Evolutionary conservation across 352 stramenopile species (phyloP), one percentile per base, ranked within the genome.

Genomic region (Globisporangium paddicum): DNA sequence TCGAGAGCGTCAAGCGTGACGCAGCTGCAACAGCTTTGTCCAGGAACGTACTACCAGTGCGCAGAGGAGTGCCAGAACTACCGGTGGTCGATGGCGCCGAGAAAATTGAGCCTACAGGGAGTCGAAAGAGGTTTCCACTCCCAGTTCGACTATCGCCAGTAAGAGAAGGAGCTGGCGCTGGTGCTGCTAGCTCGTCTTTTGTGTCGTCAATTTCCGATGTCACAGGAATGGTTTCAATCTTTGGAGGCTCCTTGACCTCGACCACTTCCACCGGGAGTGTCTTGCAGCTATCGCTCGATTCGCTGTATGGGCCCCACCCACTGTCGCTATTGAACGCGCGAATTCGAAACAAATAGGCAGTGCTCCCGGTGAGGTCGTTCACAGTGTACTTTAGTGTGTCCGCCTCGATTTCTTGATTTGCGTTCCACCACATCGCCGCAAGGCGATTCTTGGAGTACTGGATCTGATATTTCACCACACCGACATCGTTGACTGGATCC

Each of bases 381-480:
- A 96, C 60, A 1, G 70, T 76, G 34, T 72, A 82, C 48, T 79
- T 80, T 3, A 82, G 67, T 23, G 70, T 90, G 21, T 89, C 69
- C 1, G 60, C 64, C 2, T 50, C 54, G 38, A 96, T 74, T 21
- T 93, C 83, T 16, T 86, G 68, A 48, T 88, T 91, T 1, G 84
- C 67, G 25, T 69, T 92, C 75, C 76, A 85, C 86, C 86, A 94
- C 66, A 92, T 87, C 7, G 82, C 78, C 6, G 84, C 74, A 23
- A 94, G 62, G 4, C 81, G 73, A 49, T 94, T 90, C 63, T 91
- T 93, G 0, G 72, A 69, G 47, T 87, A 94, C 61, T 96, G 86
- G 41, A 96, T 74, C 35, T 92, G 80, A 63, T 93, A 93, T 59
- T 82, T 89, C 0, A 63, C 71, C 28, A 92, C 68, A 0, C 66